These are phyloP conservation scores for Conidiobolus incongruus DNA, from an alignment of 371 early-diverging fungal species.

Conservation along the genomic window DNA sequence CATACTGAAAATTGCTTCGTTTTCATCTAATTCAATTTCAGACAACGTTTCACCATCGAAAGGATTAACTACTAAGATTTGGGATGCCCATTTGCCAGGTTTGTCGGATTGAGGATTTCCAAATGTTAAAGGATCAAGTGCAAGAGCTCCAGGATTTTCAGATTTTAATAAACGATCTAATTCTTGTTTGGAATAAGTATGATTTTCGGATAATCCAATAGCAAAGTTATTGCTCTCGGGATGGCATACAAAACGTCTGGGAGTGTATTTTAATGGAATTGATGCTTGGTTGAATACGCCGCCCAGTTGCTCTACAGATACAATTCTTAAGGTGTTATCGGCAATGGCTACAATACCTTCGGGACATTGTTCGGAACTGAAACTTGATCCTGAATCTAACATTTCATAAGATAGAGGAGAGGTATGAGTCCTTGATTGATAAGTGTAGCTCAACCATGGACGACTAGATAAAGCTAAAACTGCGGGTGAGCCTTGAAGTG, in stretches of 20 bases:
- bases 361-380: constrained; percentile 69
- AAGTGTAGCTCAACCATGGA: constrained; percentile 78
- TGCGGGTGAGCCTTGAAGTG: constrained; percentile 36
- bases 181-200: constrained; percentile 39
- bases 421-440: constrained; percentile 33
- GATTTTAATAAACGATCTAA: constrained; percentile 23
- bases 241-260: constrained; percentile 57
- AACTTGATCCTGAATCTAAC: constrained; percentile 34
- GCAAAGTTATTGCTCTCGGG: constrained; percentile 55
- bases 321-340: constrained; percentile 62
- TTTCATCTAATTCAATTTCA: constrained; percentile 50
- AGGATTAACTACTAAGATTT: constrained; percentile 69
- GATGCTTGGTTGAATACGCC: constrained; percentile 58
- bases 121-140: constrained; percentile 30
- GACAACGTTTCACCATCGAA: constrained; percentile 46
- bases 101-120: constrained; percentile 43
- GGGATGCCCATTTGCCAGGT: constrained; percentile 70
- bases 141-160: constrained; percentile 6
- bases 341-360: constrained; percentile 80
- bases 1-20: constrained; percentile 74
- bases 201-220: constrained; percentile 71
- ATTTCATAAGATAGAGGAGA: constrained; percentile 19
- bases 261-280: constrained; percentile 75
- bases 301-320: constrained; percentile 69
- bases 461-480: constrained; percentile 67